A percentile compares a stretch with the other conserved stretches of the same genome.
Evolutionary conservation across 805 yeast species (phyloP).

Genomic region (Nakazawaea ishiwadae): DNA sequence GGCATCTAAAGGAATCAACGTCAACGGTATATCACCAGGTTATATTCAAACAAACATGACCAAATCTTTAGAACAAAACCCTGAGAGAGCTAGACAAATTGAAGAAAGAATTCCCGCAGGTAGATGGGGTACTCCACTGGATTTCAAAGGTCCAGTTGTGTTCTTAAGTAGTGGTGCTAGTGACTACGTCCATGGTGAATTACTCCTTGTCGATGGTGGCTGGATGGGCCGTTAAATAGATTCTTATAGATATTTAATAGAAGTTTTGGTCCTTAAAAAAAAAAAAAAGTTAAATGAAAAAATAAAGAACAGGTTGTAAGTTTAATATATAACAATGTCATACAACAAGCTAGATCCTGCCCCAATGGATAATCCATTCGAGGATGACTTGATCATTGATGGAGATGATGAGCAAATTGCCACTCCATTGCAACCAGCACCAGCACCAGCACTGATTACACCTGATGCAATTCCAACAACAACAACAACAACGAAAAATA

Average conservation of each 20-base stretch:
- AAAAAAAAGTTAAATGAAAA: neutral
- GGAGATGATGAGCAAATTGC: neutral
- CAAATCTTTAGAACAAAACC: conserved; percentile 22
- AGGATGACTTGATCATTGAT: conserved; percentile 5
- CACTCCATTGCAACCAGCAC: neutral
- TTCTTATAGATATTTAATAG: too few species aligned
- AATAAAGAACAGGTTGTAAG: neutral
- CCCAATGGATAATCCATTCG: conserved; percentile 8
- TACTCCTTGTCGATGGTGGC: conserved; percentile 52
- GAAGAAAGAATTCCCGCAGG: conserved; percentile 37
- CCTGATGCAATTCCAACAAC: neutral
- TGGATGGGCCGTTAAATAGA: conserved; percentile 36
- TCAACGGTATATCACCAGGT: conserved; percentile 48
- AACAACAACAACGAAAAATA: conserved; percentile 3
- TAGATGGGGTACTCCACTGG: conserved; percentile 45
- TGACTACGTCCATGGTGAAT: conserved; percentile 47
- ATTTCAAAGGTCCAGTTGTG: conserved; percentile 38
- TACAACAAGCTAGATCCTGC: conserved; percentile 7
- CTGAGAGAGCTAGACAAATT: conserved; percentile 23
- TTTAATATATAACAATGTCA: conserved; percentile 2
- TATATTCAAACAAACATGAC: conserved; percentile 45
- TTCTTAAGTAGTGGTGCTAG: conserved; percentile 47
- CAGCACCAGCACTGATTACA: neutral
- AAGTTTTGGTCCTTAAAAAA: neutral
- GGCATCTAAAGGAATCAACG: conserved; percentile 38